A percentile compares a stretch with the other conserved stretches of the same genome.
phyloP scores from a whole-genome alignment of 768 basidiomycete species.

The Candolleomyces eurysporus region DNA sequence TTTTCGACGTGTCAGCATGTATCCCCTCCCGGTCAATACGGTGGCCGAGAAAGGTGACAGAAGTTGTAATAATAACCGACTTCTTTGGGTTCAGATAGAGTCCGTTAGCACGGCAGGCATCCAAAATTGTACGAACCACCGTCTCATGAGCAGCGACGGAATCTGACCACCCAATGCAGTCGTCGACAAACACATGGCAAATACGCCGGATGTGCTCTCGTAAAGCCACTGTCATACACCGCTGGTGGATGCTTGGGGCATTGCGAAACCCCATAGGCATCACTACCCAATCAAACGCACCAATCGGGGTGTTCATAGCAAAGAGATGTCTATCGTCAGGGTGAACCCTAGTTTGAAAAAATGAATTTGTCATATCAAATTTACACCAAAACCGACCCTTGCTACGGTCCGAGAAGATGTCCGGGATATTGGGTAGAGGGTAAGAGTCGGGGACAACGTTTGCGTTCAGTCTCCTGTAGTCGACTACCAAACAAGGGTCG shows the following conservation, averaged over 20 bases:
- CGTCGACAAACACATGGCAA: slow-evolving; percentile 24
- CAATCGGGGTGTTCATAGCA: slow-evolving; percentile 35
- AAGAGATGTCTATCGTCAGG: slow-evolving; percentile 25
- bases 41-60: slow-evolving; percentile 31
- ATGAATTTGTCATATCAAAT: slow-evolving; percentile 22
- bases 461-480: slow-evolving; percentile 29
- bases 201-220: slow-evolving; percentile 17
- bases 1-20: slow-evolving; percentile 14
- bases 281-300: slow-evolving; percentile 40
- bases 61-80: slow-evolving; percentile 15
- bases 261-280: slow-evolving; percentile 32
- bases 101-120: slow-evolving; percentile 4
- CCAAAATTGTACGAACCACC: slow-evolving; percentile 9
- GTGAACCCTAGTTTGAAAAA: slow-evolving; percentile 23
- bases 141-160: background rate
- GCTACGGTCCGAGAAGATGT: slow-evolving; percentile 31
- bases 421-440: slow-evolving; percentile 26
- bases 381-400: slow-evolving; percentile 31
- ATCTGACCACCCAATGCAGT: slow-evolving; percentile 24
- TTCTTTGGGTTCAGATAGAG: slow-evolving; percentile 16
- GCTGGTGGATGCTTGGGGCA: slow-evolving; percentile 28
- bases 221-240: slow-evolving; percentile 22
- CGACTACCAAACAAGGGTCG: slow-evolving; percentile 34
- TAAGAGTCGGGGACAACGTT: slow-evolving; percentile 27
- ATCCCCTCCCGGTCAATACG: slow-evolving; percentile 34